Base-by-base conservation (phyloP, 129 eudicot genomes). In the Escallonia herrerae region DNA sequence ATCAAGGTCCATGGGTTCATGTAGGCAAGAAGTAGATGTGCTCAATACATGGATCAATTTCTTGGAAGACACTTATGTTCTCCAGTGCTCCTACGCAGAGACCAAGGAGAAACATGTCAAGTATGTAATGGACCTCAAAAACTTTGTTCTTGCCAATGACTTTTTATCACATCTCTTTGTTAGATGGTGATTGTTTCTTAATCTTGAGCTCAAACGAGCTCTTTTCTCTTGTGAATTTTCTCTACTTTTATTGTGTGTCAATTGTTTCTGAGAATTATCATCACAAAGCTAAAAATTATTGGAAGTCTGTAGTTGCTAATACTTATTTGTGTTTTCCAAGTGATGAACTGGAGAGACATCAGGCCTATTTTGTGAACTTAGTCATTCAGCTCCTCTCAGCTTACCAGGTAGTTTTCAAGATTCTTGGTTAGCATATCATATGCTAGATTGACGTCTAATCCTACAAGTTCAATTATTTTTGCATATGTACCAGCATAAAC, bases 51-150 rank as follows among this genome's bases (percentile, higher is more conserved):
- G 99, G 99, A 86, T 82, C 68, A 94, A 94, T 69, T 94, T 94
- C 79, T 76, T 94, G 82, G 99, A 94, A 76, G 96, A 94, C 75
- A 78, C 99, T 39, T 94, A 97, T 96, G 79, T 77, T 80, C 83
- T 94, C 62, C 99, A 86, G 55, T 82, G 84, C 72, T 72, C 86
- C 68, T 76, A 71, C 62, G 68, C 86, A 54, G 96, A 89, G 81
- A 71, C 85, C 11, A 84, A 86, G 70, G 95, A 86, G 77, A 86
- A 89, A 68, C 83, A 82, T 75, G 65, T 84, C 76, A 84, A 69
- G 99, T 94, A 80, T 66, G 87, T 68, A 51, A 45, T 46, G 46
- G 5, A 58, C 44, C 15, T 64, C 37, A 3, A 22, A 45, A 54
- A 39, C 53, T 2, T 43, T 42, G 5, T 5, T 42, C 11, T 43